Evolutionary conservation across 208 protist species (phyloP).

Genomic region (Acanthamoeba sp.): DNA sequence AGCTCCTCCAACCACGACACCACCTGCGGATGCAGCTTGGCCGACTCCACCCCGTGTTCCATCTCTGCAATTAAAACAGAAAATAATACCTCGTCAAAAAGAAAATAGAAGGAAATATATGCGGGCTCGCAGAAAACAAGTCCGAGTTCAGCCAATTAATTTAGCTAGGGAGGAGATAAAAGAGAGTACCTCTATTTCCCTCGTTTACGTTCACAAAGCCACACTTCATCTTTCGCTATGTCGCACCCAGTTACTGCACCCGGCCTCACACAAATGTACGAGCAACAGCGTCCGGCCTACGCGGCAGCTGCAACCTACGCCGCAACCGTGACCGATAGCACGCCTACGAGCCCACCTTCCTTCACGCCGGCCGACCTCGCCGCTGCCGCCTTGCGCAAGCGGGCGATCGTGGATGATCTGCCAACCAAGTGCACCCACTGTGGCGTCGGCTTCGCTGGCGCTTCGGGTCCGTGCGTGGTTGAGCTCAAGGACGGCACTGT

Average conservation of each 20-base stretch:
- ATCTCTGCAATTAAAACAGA: background rate
- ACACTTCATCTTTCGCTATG: too few relatives aligned
- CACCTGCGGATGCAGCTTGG: background rate
- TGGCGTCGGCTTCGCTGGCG: background rate
- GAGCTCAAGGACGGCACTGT: conserved; percentile 5
- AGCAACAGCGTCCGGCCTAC: background rate
- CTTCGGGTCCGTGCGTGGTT: background rate
- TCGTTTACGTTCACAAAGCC: too few relatives aligned
- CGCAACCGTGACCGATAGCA: conserved; percentile 23
- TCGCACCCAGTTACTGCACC: background rate
- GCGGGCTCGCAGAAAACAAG: too few relatives aligned
- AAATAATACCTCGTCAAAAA: too few relatives aligned
- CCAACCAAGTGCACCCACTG: background rate
- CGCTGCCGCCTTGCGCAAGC: background rate
- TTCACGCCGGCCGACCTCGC: conserved; percentile 47
- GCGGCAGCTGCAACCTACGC: background rate
- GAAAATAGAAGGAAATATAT: too few relatives aligned
- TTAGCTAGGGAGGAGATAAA: too few relatives aligned
- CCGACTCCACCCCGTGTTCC: background rate
- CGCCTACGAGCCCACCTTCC: background rate
- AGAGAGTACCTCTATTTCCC: too few relatives aligned
- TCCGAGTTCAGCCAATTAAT: too few relatives aligned
- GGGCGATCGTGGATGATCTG: background rate
- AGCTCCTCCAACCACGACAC: background rate
- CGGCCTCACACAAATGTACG: background rate